Conservation (phyloP, 768 basidiomycete genomes). For the Boletus edulis region DNA sequence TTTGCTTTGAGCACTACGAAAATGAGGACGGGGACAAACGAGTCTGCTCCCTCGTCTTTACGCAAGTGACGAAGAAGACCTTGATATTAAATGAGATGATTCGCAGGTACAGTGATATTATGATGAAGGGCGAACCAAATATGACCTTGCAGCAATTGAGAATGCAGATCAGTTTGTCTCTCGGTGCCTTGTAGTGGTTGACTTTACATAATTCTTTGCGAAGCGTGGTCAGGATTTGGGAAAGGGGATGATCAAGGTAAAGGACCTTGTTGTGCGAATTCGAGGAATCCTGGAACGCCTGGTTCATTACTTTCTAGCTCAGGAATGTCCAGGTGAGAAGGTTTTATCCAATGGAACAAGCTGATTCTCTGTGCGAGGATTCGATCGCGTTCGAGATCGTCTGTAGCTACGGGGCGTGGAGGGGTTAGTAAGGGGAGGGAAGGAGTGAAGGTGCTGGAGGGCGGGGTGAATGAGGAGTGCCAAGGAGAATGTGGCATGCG, state of each 20-base stretch:
- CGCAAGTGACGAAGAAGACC: constrained; percentile 87
- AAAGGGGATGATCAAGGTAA: not conserved
- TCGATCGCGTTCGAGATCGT: constrained; percentile 95
- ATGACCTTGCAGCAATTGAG: constrained; percentile 99
- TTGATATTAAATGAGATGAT: constrained; percentile 27
- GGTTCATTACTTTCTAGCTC: constrained; percentile 57
- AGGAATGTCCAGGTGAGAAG: constrained; percentile 88
- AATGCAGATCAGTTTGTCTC: constrained; percentile 97
- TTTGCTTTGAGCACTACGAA: constrained; percentile 94
- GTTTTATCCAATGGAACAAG: constrained; percentile 88
- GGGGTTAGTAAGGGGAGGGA: constrained; percentile 65
- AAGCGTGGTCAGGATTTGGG: constrained; percentile 1
- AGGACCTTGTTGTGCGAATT: constrained; percentile 86
- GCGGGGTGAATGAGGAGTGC: constrained; percentile 5
- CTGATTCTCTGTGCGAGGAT: constrained; percentile 87
- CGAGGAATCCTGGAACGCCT: constrained; percentile 66
- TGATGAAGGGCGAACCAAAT: constrained; percentile 64
- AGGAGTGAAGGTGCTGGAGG: constrained; percentile 85
- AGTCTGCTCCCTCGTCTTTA: constrained; percentile 86
- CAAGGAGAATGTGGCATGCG: not conserved
- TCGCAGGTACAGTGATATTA: constrained; percentile 6
- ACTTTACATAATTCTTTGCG: constrained; percentile 85
- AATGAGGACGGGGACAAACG: constrained; percentile 93
- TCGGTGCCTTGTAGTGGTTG: constrained; percentile 97
- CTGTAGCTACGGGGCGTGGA: constrained; percentile 79